These are phyloP conservation scores for Ogataea thermomethanolica DNA, from an alignment of 805 yeast genomes.

Conservation along the genomic window DNA sequence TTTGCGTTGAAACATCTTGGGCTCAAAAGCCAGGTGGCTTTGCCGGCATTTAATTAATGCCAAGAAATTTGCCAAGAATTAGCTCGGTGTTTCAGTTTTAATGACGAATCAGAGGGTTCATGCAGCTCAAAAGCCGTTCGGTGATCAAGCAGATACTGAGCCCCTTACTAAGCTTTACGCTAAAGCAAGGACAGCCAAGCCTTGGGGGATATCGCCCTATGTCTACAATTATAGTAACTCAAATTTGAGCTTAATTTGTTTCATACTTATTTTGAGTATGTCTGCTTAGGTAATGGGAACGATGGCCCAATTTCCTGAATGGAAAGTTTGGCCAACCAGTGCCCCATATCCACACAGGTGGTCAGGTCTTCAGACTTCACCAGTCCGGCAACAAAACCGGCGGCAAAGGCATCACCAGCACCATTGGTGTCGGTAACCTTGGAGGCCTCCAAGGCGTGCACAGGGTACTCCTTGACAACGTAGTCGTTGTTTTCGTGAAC, in stretches of 20 bases:
- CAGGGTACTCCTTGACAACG: conserved; percentile 54
- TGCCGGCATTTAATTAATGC: not conserved
- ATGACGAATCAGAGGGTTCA: no score
- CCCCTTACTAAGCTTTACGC: no score
- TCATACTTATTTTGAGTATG: conserved; percentile 31
- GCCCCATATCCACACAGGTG: conserved; percentile 75
- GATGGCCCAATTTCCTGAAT: conserved; percentile 94
- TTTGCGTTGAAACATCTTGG: no score
- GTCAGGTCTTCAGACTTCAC: conserved; percentile 65
- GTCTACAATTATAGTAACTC: no score
- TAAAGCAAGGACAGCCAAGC: no score
- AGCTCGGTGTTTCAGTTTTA: no score
- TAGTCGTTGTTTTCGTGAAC: conserved; percentile 48
- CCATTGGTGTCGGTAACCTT: conserved; percentile 92
- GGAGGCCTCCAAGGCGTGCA: conserved; percentile 62
- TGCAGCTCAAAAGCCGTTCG: no score
- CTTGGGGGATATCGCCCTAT: no score
- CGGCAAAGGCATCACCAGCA: conserved; percentile 98
- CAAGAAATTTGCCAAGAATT: no score
- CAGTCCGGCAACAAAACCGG: conserved; percentile 88
- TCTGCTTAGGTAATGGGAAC: conserved; percentile 75
- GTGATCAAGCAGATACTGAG: no score
- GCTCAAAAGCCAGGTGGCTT: not conserved
- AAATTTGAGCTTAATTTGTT: no score
- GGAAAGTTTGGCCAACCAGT: conserved; percentile 92